Base-by-base conservation (phyloP, 805 yeast species). In the Candida takata region DNA sequence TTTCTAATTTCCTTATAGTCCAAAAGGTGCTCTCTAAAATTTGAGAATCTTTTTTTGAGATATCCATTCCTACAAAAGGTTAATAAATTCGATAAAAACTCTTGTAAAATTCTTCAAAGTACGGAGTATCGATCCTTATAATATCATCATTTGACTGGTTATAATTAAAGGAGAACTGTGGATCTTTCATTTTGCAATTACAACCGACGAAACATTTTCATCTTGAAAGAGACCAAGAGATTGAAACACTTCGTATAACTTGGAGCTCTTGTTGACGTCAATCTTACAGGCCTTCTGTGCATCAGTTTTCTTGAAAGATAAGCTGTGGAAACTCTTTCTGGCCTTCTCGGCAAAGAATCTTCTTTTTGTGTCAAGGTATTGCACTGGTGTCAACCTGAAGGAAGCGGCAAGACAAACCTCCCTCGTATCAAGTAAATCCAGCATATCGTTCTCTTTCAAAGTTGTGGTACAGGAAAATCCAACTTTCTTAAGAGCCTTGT, bases 261-360 rank as follows among this genome's bases (percentile, higher is more conserved):
- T 73, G 33, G 94, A 81, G 2, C 97, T 97, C 60, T 92, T 92
- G 61, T 92, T 92, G 30, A 90, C 97, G 60, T 92, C 97, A 47
- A 92, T 88, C 45, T 95, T 76, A 59, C 97, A 90, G 6, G 97
- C 96, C 66, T 92, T 92, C 62, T 90, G 97, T 7, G 97, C 95
- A 61, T 90, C 98, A 0, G 97, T 92, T 62, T 97, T 79, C 62
- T 96, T 79, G 63, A 90, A 90, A 19, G 92, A 90, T 54, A 78
- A 66, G 20, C 79, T 80, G 34, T 67, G 64, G 48, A 74, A 75
- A 49, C 78, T 60, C 34, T 95, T 74, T 47, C 76, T 77, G 23
- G 88, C 92, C 64, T 87, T 90, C 58, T 90, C 97, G 40, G 78
- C 75, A 61, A 90, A 92, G 19, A 90, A 69, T 45, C 97, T 72